phyloP scores from a whole-genome alignment of 495 filamentous ascomycete genomes.

The Terfezia claveryi region DNA sequence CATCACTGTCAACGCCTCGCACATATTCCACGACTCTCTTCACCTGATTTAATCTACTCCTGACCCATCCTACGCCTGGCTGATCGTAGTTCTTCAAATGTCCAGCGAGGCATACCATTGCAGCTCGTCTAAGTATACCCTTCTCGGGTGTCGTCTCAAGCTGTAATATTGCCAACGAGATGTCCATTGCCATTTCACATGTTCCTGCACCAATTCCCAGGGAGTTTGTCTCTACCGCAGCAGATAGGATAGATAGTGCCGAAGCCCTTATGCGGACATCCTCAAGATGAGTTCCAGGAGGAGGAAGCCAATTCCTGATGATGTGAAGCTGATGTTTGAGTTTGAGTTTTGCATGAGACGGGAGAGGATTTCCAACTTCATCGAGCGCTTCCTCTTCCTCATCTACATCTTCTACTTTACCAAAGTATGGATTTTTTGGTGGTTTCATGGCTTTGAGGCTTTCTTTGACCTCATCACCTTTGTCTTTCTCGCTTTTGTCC shows the following conservation, averaged over 20 bases:
- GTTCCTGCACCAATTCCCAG: slow-evolving; percentile 33
- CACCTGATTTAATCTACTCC: slow-evolving; percentile 39
- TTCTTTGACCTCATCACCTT: background rate
- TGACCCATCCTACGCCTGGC: slow-evolving; percentile 29
- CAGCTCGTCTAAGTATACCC: slow-evolving; percentile 52
- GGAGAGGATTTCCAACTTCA: slow-evolving; percentile 29
- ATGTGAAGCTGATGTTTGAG: slow-evolving; percentile 28
- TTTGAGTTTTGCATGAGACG: slow-evolving; percentile 12
- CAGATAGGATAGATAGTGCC: slow-evolving; percentile 49
- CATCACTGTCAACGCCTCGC: slow-evolving; percentile 45
- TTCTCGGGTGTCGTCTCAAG: slow-evolving; percentile 40
- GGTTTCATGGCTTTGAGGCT: slow-evolving; percentile 5
- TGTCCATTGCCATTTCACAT: slow-evolving; percentile 38
- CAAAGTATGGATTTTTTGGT: background rate
- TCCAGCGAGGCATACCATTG: slow-evolving; percentile 43
- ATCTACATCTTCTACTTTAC: slow-evolving; percentile 22
- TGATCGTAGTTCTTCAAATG: slow-evolving; percentile 43
- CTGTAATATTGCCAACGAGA: slow-evolving; percentile 41
- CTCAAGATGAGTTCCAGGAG: slow-evolving; percentile 36
- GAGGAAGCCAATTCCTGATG: slow-evolving; percentile 39
- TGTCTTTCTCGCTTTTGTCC: slow-evolving; percentile 27
- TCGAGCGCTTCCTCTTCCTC: slow-evolving; percentile 32
- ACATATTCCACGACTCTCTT: slow-evolving; percentile 43
- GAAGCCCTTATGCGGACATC: slow-evolving; percentile 60
- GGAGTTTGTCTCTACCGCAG: slow-evolving; percentile 43